Evolutionary conservation across 805 yeast species (phyloP), one percentile per base, ranked within the genome.

Genomic region (Candida ponderosae): DNA sequence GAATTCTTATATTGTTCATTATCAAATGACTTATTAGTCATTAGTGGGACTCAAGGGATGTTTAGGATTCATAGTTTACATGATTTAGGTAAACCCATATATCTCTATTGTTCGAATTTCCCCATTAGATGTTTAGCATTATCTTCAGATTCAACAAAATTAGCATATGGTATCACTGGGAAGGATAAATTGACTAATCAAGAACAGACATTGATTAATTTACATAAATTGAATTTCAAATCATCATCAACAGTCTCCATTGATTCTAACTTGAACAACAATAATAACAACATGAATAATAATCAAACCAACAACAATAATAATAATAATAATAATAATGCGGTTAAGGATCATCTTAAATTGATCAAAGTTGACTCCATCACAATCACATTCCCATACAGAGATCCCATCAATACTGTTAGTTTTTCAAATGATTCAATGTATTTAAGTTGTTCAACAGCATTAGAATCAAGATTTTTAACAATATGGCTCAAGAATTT

Each of bases 161-260:
- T 88, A 11, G 93, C 93, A 5, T 74, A 86, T 44, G 93, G 95
- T 1, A 79, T 89, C 23, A 82, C 90, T 0, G 93, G 95, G 0
- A 74, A 78, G 40, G 94, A 85, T 52, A 68, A 81, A 40, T 60
- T 71, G 17, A 72, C 79, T 1, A 78, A 79, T 4, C 69, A 77
- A 21, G 89, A 81, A 50, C 90, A 83, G 51, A 88, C 95, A 3
- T 72, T 86, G 47, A 71, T 87, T 5, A 74, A 79, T 4, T 60
- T 86, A 32, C 81, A 81, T 42, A 65, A 64, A 47, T 50, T 46
- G 45, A 39, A 32, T 18, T 15, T 24, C 13, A 24, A 24, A 24
- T 9, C 27, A 11, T 24, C 27, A 9, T 30, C 18, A 30, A 18
- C 8, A 3, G 16, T 18, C 17, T 20, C 29, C n/a, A 15, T 29